phyloP scores from a whole-genome alignment of 371 early-diverging fungal genomes.

The Saksenaea oblongispora region DNA sequence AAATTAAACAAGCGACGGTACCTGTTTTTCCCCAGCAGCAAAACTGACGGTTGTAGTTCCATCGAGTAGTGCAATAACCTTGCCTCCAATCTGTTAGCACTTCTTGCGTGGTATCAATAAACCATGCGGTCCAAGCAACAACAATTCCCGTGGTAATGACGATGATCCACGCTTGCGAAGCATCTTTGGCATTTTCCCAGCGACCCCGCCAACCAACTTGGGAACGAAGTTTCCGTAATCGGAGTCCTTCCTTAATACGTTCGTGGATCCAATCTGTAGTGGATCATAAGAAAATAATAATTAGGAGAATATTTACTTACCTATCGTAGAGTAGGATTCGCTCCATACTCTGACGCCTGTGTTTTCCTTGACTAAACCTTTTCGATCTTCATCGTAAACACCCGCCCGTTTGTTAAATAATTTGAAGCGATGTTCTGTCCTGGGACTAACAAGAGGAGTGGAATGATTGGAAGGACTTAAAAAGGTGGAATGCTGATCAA shows the following conservation, averaged over 20 bases:
- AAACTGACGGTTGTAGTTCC: slow-evolving; percentile 83
- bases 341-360: slow-evolving; percentile 67
- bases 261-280: slow-evolving; percentile 90
- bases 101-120: slow-evolving; percentile 79
- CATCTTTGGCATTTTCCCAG: slow-evolving; percentile 68
- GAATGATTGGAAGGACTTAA: slow-evolving; percentile 11
- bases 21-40: slow-evolving; percentile 86
- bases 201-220: slow-evolving; percentile 59
- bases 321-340: slow-evolving; percentile 73
- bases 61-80: slow-evolving; percentile 87
- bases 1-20: slow-evolving; percentile 20
- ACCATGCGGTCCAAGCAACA: slow-evolving; percentile 78
- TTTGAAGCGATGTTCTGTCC: slow-evolving; percentile 24
- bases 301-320: slow-evolving; percentile 50
- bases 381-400: slow-evolving; percentile 55
- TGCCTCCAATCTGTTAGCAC: slow-evolving; percentile 79
- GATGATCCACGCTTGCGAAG: slow-evolving; percentile 86
- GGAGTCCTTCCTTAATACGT: slow-evolving; percentile 83
- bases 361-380: slow-evolving; percentile 58
- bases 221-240: slow-evolving; percentile 66
- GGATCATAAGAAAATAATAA: slow-evolving; percentile 25
- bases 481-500: slow-evolving; percentile 16
- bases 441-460: slow-evolving; percentile 1
- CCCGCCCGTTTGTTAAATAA: slow-evolving; percentile 42
- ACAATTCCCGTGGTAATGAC: slow-evolving; percentile 67